These are phyloP conservation scores for Blastobotrys aristatus DNA, from an alignment of 1,139 yeast species.

Conservation along the genomic window DNA sequence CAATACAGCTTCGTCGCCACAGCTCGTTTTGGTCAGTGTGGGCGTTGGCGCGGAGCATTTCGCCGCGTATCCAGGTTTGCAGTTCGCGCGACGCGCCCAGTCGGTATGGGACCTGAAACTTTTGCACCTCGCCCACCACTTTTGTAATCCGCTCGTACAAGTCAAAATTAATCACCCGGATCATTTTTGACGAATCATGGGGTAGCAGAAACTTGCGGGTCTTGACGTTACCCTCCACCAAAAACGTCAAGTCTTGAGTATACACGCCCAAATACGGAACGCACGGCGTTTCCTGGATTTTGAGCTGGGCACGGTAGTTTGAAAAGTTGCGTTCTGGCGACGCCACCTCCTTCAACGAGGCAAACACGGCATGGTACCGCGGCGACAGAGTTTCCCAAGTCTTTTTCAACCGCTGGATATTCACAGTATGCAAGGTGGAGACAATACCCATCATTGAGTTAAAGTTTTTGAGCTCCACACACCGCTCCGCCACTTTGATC, in stretches of 20 bases:
- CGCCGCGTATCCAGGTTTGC: constrained; percentile 35
- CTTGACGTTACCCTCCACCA: constrained; percentile 78
- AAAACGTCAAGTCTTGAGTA: constrained; percentile 81
- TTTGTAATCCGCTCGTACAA: constrained; percentile 71
- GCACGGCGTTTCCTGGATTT: constrained; percentile 56
- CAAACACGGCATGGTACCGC: constrained; percentile 61
- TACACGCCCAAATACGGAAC: constrained; percentile 85
- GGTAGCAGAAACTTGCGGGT: constrained; percentile 40
- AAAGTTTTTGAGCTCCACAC: constrained; percentile 73
- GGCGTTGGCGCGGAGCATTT: constrained; percentile 33
- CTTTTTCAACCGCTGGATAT: constrained; percentile 59
- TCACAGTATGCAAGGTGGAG: constrained; percentile 77
- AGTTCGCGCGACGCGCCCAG: constrained; percentile 26
- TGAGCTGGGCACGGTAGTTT: constrained; percentile 65
- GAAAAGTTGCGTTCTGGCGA: constrained; percentile 81
- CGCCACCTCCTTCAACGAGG: constrained; percentile 62
- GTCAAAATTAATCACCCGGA: constrained; percentile 69
- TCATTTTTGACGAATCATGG: constrained; percentile 15
- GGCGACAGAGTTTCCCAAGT: constrained; percentile 65
- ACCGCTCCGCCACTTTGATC: constrained; percentile 81
- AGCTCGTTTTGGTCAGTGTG: constrained; percentile 31
- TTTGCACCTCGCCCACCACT: constrained; percentile 72
- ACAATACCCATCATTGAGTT: constrained; percentile 86
- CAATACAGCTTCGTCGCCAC: constrained; percentile 37
- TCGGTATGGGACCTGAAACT: constrained; percentile 59